These are phyloP conservation scores for Adansonia gregorii DNA, from an alignment of 441 rosid genomes.

Conservation along the genomic window DNA sequence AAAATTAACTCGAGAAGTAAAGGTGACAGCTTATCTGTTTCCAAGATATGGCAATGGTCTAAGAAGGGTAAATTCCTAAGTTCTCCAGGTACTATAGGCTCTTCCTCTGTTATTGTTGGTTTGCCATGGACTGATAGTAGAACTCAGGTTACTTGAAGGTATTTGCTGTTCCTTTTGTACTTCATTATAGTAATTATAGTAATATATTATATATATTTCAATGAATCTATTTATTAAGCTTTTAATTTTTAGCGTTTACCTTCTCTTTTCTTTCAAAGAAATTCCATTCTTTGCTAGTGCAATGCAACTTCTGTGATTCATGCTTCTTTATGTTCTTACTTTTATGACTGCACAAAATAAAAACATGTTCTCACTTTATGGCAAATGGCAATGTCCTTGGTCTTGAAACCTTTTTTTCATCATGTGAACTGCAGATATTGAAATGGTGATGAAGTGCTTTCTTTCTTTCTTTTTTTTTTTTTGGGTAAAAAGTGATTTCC, in stretches of 20 bases:
- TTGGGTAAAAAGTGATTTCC: neutral
- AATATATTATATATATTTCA: neutral
- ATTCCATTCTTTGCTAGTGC: conserved; percentile 23
- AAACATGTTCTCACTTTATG: neutral
- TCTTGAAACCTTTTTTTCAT: neutral
- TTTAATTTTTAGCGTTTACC: conserved; percentile 23
- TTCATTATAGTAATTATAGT: neutral
- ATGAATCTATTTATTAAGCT: conserved; percentile 23
- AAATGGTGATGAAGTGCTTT: neutral
- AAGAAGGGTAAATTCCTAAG: conserved; percentile 53
- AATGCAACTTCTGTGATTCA: conserved; percentile 21
- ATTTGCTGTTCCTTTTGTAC: conserved; percentile 27
- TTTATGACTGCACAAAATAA: neutral
- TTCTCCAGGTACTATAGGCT: conserved; percentile 47
- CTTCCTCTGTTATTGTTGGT: conserved; percentile 38
- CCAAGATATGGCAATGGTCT: conserved; percentile 83
- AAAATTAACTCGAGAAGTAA: conserved; percentile 59
- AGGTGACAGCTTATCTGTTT: conserved; percentile 82
- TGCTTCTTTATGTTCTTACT: conserved; percentile 26
- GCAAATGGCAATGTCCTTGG: conserved; percentile 2
- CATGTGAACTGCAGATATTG: neutral
- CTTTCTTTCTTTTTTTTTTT: neutral
- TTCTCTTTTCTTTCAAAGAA: conserved; percentile 21
- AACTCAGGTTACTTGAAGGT: conserved; percentile 49
- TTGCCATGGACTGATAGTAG: conserved; percentile 47